Conservation (phyloP, 257 asterid species). For the Apocynum venetum region DNA sequence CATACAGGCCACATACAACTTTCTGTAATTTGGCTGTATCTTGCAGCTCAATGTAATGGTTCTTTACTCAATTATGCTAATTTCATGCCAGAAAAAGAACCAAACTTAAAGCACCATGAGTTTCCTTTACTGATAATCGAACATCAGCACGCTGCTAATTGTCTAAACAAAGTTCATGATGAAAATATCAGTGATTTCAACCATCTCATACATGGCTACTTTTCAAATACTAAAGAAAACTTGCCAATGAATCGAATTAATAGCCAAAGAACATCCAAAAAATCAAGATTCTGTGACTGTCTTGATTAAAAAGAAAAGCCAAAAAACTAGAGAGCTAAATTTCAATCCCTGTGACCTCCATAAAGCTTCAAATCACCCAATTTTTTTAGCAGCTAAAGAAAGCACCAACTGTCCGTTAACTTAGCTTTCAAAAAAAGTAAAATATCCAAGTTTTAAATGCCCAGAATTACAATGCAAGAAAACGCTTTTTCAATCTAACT, state of each 20-base stretch:
- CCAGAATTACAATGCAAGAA: slow-evolving; percentile 42
- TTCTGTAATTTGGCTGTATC: background rate
- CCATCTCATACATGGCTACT: background rate
- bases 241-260: background rate
- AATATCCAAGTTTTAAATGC: slow-evolving; percentile 20
- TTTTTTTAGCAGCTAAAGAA: background rate
- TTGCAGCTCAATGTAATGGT: background rate
- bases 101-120: background rate
- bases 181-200: background rate
- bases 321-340: background rate
- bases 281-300: background rate
- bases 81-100: background rate
- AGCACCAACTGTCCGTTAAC: background rate
- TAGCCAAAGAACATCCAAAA: background rate
- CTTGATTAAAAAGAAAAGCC: background rate
- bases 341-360: background rate
- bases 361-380: background rate
- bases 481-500: slow-evolving; percentile 22
- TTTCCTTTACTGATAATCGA: background rate
- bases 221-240: background rate
- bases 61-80: background rate
- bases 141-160: no score
- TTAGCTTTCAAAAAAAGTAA: slow-evolving; percentile 25
- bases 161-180: background rate
- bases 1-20: background rate